Percentiles rank a stretch among this genome's conserved stretches.
Conservation (phyloP, 2,329 filamentous ascomycete species). For the Cordyceps militaris region DNA sequence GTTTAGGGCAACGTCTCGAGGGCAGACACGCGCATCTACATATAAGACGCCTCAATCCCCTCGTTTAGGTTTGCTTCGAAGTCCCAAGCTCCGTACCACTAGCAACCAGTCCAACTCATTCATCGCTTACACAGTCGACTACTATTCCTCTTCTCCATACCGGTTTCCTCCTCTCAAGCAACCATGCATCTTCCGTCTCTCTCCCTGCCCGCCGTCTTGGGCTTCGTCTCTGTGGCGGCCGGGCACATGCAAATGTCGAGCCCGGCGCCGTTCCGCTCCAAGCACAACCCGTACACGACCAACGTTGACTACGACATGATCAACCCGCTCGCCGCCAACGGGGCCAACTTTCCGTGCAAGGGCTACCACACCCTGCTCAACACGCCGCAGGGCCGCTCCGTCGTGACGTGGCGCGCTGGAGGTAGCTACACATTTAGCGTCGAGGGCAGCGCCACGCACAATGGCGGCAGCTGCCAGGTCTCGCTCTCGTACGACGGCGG, state of each 20-base stretch:
- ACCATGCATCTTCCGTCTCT: conserved; percentile 26
- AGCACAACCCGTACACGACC: conserved; percentile 39
- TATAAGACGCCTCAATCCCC: neutral
- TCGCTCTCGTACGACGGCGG: conserved; percentile 65
- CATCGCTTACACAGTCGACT: too few relatives aligned
- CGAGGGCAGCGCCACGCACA: conserved; percentile 50
- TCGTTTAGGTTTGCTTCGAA: neutral
- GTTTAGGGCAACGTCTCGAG: neutral
- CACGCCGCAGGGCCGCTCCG: conserved; percentile 38
- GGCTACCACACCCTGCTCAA: conserved; percentile 42
- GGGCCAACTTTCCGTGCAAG: conserved; percentile 69
- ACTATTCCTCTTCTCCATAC: neutral
- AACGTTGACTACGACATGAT: conserved; percentile 64
- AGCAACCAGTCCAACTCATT: neutral
- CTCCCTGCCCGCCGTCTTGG: conserved; percentile 28
- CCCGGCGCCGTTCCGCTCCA: conserved; percentile 44
- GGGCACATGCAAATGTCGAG: conserved; percentile 47
- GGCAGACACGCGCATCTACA: neutral
- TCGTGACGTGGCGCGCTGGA: conserved; percentile 55
- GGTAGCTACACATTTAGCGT: conserved; percentile 52
- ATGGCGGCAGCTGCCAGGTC: conserved; percentile 64
- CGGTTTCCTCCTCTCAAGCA: neutral
- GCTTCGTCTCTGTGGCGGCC: conserved; percentile 29
- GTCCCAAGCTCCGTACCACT: neutral
- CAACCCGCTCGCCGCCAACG: conserved; percentile 51